A percentile compares a stretch with the other conserved stretches of the same genome.
Conservation (phyloP, 1,284 basidiomycete genomes). For the Vanrija pseudolonga region DNA sequence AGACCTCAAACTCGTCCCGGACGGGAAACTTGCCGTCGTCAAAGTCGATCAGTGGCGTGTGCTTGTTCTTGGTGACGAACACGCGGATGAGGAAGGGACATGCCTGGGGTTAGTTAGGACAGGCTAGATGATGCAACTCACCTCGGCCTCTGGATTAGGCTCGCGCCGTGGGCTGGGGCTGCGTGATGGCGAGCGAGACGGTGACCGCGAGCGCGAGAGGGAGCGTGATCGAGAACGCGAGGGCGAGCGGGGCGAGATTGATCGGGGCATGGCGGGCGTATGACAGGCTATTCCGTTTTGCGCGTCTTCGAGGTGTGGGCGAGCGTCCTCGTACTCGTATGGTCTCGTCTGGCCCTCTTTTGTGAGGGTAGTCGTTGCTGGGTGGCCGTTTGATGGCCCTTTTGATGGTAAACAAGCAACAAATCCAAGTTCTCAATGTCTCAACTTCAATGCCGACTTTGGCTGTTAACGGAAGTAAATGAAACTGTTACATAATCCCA, state of each 20-base stretch:
- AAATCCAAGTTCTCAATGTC: too few species aligned
- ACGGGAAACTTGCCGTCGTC: constrained; percentile 38
- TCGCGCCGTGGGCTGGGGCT: neutral
- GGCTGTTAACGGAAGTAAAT: too few species aligned
- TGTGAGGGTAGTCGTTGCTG: too few species aligned
- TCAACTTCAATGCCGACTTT: too few species aligned
- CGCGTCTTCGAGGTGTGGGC: too few species aligned
- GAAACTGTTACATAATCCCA: too few species aligned
- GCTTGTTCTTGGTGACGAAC: constrained; percentile 40
- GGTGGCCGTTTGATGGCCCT: too few species aligned
- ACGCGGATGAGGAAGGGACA: constrained; percentile 43
- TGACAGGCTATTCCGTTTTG: too few species aligned
- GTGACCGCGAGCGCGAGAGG: neutral
- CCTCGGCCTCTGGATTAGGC: constrained; percentile 2
- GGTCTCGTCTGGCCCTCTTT: too few species aligned
- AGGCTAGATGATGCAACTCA: neutral
- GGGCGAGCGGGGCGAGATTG: constrained; percentile 7
- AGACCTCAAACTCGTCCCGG: constrained; percentile 39
- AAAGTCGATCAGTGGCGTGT: constrained; percentile 39
- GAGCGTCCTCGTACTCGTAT: too few species aligned
- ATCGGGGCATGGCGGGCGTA: constrained; percentile 8
- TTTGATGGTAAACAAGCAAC: too few species aligned
- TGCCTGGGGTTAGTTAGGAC: constrained; percentile 1
- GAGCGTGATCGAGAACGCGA: constrained; percentile 5
- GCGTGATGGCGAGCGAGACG: constrained; percentile 7